These are phyloP conservation scores for Rosa rugosa DNA, from an alignment of 306 rosid species.

Conservation along the genomic window DNA sequence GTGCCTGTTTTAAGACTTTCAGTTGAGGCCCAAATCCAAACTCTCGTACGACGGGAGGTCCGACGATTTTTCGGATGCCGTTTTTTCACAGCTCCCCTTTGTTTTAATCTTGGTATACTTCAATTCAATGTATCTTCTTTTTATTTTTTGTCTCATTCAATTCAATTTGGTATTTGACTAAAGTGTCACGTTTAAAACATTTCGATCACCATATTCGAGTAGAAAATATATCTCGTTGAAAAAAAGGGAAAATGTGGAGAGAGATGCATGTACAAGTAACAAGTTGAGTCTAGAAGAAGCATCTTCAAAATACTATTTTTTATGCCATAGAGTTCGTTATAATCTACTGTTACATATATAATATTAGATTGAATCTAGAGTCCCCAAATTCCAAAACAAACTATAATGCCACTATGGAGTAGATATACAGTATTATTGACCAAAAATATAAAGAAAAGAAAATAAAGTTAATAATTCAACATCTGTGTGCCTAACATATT, in stretches of 20 bases:
- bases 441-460: too few relatives aligned
- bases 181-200: background rate
- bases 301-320: background rate
- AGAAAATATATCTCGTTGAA: background rate
- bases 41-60: too few relatives aligned
- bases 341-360: background rate
- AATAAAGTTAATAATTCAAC: background rate
- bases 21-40: background rate
- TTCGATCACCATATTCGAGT: background rate
- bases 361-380: background rate
- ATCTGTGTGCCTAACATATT: background rate
- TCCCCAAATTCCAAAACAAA: background rate
- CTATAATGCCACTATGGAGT: background rate
- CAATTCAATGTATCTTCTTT: too few relatives aligned
- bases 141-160: too few relatives aligned
- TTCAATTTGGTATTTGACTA: background rate
- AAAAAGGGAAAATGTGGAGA: background rate
- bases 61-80: too few relatives aligned
- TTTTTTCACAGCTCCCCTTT: background rate
- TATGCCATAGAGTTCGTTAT: background rate
- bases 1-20: background rate
- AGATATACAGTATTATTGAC: background rate
- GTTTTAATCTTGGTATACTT: background rate
- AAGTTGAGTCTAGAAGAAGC: background rate
- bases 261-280: background rate